Evolutionary conservation across 176 grass and related monocot genomes (phyloP), one percentile per base, ranked within the genome.

Genomic region (Areca catechu): DNA sequence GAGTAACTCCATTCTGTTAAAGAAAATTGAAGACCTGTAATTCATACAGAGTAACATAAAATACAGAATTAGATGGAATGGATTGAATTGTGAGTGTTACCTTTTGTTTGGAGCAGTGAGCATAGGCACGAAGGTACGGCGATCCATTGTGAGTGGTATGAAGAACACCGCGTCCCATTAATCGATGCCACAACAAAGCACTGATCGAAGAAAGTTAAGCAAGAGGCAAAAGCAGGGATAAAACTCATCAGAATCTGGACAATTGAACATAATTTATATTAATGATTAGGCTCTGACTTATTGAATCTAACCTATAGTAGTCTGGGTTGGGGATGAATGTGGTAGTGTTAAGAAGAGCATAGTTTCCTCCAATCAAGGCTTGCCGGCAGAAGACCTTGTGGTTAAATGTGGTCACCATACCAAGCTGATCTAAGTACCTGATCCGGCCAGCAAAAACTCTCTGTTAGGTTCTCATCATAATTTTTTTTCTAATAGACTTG

Each of bases 351-450:
- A 86, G 78, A 48, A 86, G 78, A 61, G 68, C 79, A 76, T 86
- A 86, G 73, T 86, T 81, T 29, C 83, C 78, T 58, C 83, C 83
- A 64, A 81, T 73, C 64, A 86, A 62, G 34, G 78, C 53, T 72
- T 86, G 83, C 6, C 83, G 49, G 62, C 83, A 86, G 55, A 81
- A 86, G 15, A 82, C 78, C 53, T 68, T 77, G 78, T 80, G 79
- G 54, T 72, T 67, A 34, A 60, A 74, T 20, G 56, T 74, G 16
- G 78, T 66, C 1, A 76, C 70, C 78, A 86, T 86, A 0, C 64
- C 78, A 60, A 86, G 83, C 69, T 86, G 83, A 73, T 86, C 83
- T 50, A 86, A 73, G 53, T 82, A 79, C 77, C 77, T 79, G n/a
- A 7, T 58, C 56, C 22, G 17, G 15, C 16, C 24, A 29, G 24